Percentiles rank a stretch among this genome's conserved stretches.
Conservation (phyloP, 352 stramenopile genomes). For the Thalassiosira exigua region DNA sequence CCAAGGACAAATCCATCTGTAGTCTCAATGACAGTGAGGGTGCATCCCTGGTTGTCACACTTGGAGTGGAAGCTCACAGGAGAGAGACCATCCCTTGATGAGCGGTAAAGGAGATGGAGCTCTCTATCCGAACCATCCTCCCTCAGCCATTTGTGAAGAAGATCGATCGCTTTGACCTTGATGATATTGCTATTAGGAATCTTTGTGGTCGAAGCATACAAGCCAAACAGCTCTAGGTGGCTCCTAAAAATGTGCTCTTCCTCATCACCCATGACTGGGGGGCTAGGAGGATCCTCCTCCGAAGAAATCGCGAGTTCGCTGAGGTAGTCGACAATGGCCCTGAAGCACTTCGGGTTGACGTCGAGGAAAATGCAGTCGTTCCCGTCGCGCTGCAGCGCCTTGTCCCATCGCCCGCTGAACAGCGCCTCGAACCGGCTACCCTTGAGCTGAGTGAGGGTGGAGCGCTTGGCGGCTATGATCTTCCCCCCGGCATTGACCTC, state of each 20-base stretch:
- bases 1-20: constrained; percentile 1
- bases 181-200: constrained; percentile 17
- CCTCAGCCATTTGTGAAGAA: constrained; percentile 15
- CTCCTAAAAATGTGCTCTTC: background rate
- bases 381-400: constrained; percentile 9
- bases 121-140: constrained; percentile 18
- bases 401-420: constrained; percentile 27
- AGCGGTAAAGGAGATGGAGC: background rate
- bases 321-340: constrained; percentile 21
- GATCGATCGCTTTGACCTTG: background rate
- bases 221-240: constrained; percentile 3
- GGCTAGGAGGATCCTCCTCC: background rate
- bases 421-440: constrained; percentile 11
- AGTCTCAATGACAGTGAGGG: constrained; percentile 15
- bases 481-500: constrained; percentile 14
- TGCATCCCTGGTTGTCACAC: constrained; percentile 4
- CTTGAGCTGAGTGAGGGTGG: constrained; percentile 1
- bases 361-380: constrained; percentile 14
- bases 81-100: constrained; percentile 5
- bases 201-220: background rate
- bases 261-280: background rate
- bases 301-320: constrained; percentile 14
- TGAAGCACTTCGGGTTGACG: constrained; percentile 10
- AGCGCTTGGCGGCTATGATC: constrained; percentile 1
- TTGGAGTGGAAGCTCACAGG: background rate